A percentile compares a stretch with the other conserved stretches of the same genome.
phyloP scores from a whole-genome alignment of 441 rosid species.

The Omphalea diandra region DNA sequence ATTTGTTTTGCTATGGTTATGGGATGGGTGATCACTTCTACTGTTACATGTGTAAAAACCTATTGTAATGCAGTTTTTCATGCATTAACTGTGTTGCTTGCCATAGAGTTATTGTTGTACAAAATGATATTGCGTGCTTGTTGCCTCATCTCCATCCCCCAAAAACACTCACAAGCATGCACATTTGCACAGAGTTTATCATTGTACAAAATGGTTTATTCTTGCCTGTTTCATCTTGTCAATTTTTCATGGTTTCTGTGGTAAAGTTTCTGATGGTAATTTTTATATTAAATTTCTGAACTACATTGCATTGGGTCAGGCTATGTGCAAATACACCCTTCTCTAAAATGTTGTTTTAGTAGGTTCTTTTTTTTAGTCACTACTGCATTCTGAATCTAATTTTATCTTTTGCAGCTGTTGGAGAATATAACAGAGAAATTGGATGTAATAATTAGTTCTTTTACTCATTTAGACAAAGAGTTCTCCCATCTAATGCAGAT shows the following conservation, averaged over 20 bases:
- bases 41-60: background rate
- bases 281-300: background rate
- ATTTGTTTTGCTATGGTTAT: background rate
- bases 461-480: constrained; percentile 90
- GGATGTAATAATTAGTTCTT: constrained; percentile 74
- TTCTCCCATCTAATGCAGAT: constrained; percentile 77
- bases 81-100: background rate
- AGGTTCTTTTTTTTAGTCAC: background rate
- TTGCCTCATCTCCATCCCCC: too few species aligned
- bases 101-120: background rate
- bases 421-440: constrained; percentile 77
- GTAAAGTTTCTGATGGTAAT: background rate
- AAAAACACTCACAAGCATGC: background rate
- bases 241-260: background rate
- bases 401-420: constrained; percentile 68
- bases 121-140: background rate
- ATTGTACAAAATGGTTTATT: background rate
- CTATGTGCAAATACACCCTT: background rate
- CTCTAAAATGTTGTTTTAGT: background rate
- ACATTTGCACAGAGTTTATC: background rate
- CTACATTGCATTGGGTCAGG: background rate
- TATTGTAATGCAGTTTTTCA: background rate
- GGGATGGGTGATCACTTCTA: background rate
- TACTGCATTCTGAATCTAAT: constrained; percentile 17
- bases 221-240: background rate